Evolutionary conservation across 2,329 filamentous ascomycete species (phyloP), one percentile per base, ranked within the genome.

Genomic region (Hypoxylon rubiginosum): DNA sequence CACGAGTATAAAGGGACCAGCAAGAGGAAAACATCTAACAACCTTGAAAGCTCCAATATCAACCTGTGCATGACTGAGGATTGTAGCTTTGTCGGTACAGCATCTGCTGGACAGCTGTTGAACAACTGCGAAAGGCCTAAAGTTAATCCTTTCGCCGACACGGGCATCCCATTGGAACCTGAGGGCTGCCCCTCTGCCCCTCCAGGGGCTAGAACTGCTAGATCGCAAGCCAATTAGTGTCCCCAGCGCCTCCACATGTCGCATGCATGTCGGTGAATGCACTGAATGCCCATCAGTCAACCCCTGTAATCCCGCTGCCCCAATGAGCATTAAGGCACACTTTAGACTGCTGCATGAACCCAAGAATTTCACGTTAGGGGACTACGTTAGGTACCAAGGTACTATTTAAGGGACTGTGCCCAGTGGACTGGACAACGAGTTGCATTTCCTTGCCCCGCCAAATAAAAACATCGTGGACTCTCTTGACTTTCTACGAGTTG

Each of bases 281-380:
- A 5, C 39, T 43, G 39, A 19, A 43, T 19, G n/a, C 3, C n/a
- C 39, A 48, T 49, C 51, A 32, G 50, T 41, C 49, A 58, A 67
- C 54, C 55, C 48, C 49, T 36, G 49, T 39, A 30, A 52, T n/a
- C 2, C 26, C 26, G 28, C 34, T 32, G 13, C 43, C 54, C 65
- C 61, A 64, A 67, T 59, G 24, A 67, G 45, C 57, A n/a, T 36
- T 13, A 15, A 36, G 13, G 34, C 10, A 36, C 34, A 62, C 43
- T 54, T 62, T 55, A 28, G 52, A 54, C 62, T 62, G 39, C 63
- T 66, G 66, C 59, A 68, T 69, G 66, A 64, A 67, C 62, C 58
- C 26, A 62, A 45, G 58, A 66, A 61, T 60, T 60, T 60, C 55
- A 53, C 58, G 51, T 61, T 52, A 59, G 52, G 51, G 54, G 48